Conservation (phyloP, 2,329 filamentous ascomycete genomes). For the Fusarium secorum region DNA sequence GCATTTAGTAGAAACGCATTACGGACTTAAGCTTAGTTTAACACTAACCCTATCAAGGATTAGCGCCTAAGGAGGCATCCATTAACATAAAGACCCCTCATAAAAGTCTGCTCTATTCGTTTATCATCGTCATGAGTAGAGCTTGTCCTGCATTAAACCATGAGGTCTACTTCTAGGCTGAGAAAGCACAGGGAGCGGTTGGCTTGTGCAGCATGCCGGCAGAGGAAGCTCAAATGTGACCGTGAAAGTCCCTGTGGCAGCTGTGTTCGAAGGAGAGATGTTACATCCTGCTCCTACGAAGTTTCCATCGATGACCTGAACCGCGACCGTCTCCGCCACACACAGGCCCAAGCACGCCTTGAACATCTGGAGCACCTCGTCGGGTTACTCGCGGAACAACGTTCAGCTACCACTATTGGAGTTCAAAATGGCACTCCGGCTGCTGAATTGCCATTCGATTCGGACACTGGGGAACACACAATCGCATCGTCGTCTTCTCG, state of each 20-base stretch:
- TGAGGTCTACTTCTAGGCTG: not conserved
- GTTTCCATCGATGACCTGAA: not conserved
- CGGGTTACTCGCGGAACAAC: not conserved
- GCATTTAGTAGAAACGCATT: fast-evolving
- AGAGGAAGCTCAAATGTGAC: not conserved
- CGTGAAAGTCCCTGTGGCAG: not conserved
- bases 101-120: not conserved
- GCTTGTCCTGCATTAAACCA: not conserved
- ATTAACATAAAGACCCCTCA: not conserved
- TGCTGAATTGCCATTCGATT: not conserved
- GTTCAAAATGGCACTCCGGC: not conserved
- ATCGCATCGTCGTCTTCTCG: not conserved
- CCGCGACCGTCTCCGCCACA: not conserved
- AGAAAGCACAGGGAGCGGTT: not conserved
- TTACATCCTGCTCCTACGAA: not conserved
- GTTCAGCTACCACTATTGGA: not conserved
- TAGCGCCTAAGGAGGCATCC: fast-evolving
- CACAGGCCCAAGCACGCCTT: not conserved
- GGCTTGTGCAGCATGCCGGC: not conserved
- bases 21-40: fast-evolving
- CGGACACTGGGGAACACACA: not conserved
- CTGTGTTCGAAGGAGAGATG: not conserved
- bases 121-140: not conserved
- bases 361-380: not conserved
- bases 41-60: fast-evolving